A percentile compares a stretch with the other conserved stretches of the same genome.
These are phyloP conservation scores for Hypsizygus marmoreus DNA, from an alignment of 768 basidiomycete genomes.

Conservation along the genomic window DNA sequence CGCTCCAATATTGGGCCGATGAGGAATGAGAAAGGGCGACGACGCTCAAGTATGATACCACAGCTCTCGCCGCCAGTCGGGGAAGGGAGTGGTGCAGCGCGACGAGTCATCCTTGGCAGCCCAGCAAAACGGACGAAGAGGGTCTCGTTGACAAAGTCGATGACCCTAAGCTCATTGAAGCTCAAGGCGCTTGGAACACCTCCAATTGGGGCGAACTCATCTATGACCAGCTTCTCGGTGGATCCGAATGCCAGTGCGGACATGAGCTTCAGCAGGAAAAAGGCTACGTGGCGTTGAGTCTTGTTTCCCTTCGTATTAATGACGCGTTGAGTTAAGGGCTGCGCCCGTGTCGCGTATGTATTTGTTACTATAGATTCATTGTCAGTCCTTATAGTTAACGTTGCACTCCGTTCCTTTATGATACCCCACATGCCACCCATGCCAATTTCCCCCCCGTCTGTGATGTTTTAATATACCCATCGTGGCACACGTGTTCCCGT, in stretches of 20 bases:
- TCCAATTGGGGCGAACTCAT: slow-evolving; percentile 21
- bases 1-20: slow-evolving; percentile 78
- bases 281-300: slow-evolving; percentile 61
- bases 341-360: slow-evolving; percentile 15
- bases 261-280: slow-evolving; percentile 47
- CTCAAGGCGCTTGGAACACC: slow-evolving; percentile 23
- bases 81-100: slow-evolving; percentile 31
- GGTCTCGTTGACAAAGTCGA: slow-evolving; percentile 50
- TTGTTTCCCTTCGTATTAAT: slow-evolving; percentile 9
- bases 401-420: slow-evolving; percentile 10
- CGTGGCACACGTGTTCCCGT: neutral
- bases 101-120: slow-evolving; percentile 47
- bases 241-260: slow-evolving; percentile 54
- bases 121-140: slow-evolving; percentile 64
- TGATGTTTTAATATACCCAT: slow-evolving; percentile 26
- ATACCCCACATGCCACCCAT: slow-evolving; percentile 11
- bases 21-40: slow-evolving; percentile 69
- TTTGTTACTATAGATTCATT: slow-evolving; percentile 14
- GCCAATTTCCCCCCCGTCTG: slow-evolving; percentile 16
- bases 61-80: slow-evolving; percentile 52
- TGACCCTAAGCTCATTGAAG: slow-evolving; percentile 32
- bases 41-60: slow-evolving; percentile 84
- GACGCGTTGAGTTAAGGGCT: slow-evolving; percentile 9
- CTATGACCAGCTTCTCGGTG: slow-evolving; percentile 32
- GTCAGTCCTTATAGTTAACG: slow-evolving; percentile 12